Percentiles rank a stretch among this genome's conserved stretches.
Evolutionary conservation across 495 filamentous ascomycete genomes (phyloP).

Genomic region (Ascodesmis nigricans): DNA sequence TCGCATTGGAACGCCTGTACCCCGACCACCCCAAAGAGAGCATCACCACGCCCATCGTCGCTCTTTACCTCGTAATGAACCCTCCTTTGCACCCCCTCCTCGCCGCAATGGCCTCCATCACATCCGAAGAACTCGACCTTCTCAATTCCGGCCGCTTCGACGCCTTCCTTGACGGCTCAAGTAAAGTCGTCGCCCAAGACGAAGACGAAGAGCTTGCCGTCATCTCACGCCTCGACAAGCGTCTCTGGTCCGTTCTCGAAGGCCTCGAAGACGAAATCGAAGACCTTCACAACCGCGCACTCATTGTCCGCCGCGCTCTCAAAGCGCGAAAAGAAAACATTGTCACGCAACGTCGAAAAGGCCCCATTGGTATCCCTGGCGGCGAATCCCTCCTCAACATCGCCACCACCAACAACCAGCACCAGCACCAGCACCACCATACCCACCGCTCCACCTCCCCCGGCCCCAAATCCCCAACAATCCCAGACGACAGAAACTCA

Average conservation of each 20-base stretch:
- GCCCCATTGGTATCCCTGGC: constrained; percentile 5
- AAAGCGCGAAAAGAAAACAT: constrained; percentile 46
- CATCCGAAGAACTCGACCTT: constrained; percentile 82
- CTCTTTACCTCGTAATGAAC: constrained; percentile 74
- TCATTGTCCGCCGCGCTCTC: constrained; percentile 54
- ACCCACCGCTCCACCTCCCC: constrained; percentile 1
- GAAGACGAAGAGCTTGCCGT: constrained; percentile 85
- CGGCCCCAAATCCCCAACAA: neutral
- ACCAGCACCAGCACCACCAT: neutral
- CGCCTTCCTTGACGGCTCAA: constrained; percentile 44
- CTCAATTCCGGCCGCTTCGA: constrained; percentile 90
- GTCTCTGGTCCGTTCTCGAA: constrained; percentile 87
- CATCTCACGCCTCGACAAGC: constrained; percentile 73
- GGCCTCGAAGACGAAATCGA: constrained; percentile 89
- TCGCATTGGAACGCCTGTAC: constrained; percentile 15
- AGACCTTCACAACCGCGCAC: constrained; percentile 64
- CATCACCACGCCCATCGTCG: constrained; percentile 27
- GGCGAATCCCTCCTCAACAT: neutral
- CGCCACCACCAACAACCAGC: neutral
- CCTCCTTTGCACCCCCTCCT: constrained; percentile 64
- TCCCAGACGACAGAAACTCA: neutral
- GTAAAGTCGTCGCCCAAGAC: constrained; percentile 54
- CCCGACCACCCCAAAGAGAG: constrained; percentile 14
- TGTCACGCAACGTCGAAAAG: constrained; percentile 33
- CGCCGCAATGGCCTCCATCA: constrained; percentile 68